Evolutionary conservation across 1,284 basidiomycete genomes (phyloP).

Genomic region (Sanghuangporus sanghuang): DNA sequence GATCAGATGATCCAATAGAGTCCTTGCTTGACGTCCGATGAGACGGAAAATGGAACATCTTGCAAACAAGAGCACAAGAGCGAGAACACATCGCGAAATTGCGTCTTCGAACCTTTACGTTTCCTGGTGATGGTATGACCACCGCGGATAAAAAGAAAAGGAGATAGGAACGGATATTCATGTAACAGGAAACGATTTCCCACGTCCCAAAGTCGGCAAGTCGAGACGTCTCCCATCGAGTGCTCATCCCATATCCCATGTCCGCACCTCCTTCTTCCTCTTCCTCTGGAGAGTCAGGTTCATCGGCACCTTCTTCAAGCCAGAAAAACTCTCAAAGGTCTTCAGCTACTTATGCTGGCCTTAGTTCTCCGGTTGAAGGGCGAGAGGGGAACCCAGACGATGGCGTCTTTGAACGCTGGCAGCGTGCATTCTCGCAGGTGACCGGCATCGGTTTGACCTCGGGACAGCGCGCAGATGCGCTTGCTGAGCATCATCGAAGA

Average conservation of each 20-base stretch:
- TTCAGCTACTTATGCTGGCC: background rate
- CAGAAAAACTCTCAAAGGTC: background rate
- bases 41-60: background rate
- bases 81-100: background rate
- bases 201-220: background rate
- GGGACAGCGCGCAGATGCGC: conserved; percentile 42
- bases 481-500: conserved; percentile 36
- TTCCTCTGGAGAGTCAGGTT: background rate
- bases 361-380: background rate
- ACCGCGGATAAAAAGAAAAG: background rate
- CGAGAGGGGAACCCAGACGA: conserved; percentile 9
- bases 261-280: background rate
- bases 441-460: conserved; percentile 53
- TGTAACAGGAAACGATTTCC: background rate
- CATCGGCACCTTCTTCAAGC: background rate
- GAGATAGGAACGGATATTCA: background rate
- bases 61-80: background rate
- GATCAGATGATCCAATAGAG: background rate
- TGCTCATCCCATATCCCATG: background rate
- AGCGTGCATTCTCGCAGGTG: conserved; percentile 44
- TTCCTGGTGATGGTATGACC: no score
- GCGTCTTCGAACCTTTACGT: no score
- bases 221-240: no score
- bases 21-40: background rate
- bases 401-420: conserved; percentile 33